These are phyloP conservation scores for Fusarium cicatricum DNA, from an alignment of 2,329 filamentous ascomycete genomes.

Conservation along the genomic window DNA sequence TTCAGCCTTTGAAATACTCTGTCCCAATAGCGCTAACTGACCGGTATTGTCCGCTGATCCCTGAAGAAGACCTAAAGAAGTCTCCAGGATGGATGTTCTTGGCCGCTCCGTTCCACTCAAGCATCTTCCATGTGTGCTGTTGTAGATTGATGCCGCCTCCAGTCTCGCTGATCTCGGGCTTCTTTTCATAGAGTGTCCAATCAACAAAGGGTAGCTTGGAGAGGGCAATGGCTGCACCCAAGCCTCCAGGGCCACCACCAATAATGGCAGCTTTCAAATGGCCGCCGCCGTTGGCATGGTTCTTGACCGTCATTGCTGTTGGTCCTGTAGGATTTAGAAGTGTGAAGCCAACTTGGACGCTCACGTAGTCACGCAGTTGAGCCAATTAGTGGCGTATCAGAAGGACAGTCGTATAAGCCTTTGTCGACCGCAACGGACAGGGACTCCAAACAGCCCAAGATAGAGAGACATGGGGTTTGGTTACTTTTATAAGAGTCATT, in stretches of 20 bases:
- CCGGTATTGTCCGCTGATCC: constrained; percentile 39
- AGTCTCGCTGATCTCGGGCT: constrained; percentile 47
- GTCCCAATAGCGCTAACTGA: background rate
- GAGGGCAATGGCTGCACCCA: constrained; percentile 47
- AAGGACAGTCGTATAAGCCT: background rate
- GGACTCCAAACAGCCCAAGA: background rate
- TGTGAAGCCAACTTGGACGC: too few relatives aligned
- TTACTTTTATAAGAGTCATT: background rate
- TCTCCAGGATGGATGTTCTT: constrained; percentile 44
- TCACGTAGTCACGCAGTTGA: too few relatives aligned
- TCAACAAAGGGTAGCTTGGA: constrained; percentile 42
- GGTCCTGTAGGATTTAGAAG: background rate
- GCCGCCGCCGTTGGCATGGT: constrained; percentile 19
- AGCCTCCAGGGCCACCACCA: constrained; percentile 42
- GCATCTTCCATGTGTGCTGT: constrained; percentile 47
- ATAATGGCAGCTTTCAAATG: constrained; percentile 38
- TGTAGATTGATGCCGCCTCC: constrained; percentile 50
- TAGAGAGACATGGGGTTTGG: background rate
- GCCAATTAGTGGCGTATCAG: background rate
- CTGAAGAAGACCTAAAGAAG: constrained; percentile 42
- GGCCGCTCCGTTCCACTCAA: constrained; percentile 45
- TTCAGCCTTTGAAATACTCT: background rate
- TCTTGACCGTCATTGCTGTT: constrained; percentile 28
- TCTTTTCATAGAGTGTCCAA: constrained; percentile 49
- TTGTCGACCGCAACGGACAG: background rate